Base-by-base conservation (phyloP, 129 eudicot genomes). In the Lactuca saligna region DNA sequence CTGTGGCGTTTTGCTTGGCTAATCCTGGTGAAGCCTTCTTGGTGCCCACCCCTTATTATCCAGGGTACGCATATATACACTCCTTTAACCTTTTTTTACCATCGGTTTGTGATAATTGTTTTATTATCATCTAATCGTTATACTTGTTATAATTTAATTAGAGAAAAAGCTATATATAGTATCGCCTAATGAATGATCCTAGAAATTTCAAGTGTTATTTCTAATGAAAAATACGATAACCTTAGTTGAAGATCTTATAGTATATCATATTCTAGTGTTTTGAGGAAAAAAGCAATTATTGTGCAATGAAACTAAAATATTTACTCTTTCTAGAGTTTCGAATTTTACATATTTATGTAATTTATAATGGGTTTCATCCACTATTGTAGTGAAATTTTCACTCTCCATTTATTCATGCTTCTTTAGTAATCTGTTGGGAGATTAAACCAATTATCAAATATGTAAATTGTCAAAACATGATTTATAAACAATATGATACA, bases 1-100 rank as follows among this genome's bases (percentile, higher is more conserved):
- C 82, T 0, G 35, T 89, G 70, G 85, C 88, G 34, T 89, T 86
- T 67, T 89, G 96, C 75, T 84, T 89, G 79, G 96, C 96, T 70
- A 84, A 89, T 70, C 88, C 86, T 60, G 96, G 94, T 54, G 96
- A 89, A 56, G 96, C 88, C 4, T 81, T 89, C 68, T 69, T 89
- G 79, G 94, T 89, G 33, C 96, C 96, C 3, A 80, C 94, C 14
- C 96, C 96, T 44, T 89, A 89, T 64, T 89, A 89, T 78, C 88
- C 94, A 80, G 96, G 86, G 94, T 89, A 86, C 1, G 20, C 20
- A 20, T 51, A 68, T 61, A 34, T 34, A 25, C 8, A 17, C 55
- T 61, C 41, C 51, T 63, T 77, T 17, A 7, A 49, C 1, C 35
- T 17, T 7, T 57, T 57, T 31, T 4, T 46, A 46, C 4, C n/a